Evolutionary conservation across 108 stramenopile genomes (phyloP), one percentile per base, ranked within the genome.

Genomic region (Cyclotella cryptica): DNA sequence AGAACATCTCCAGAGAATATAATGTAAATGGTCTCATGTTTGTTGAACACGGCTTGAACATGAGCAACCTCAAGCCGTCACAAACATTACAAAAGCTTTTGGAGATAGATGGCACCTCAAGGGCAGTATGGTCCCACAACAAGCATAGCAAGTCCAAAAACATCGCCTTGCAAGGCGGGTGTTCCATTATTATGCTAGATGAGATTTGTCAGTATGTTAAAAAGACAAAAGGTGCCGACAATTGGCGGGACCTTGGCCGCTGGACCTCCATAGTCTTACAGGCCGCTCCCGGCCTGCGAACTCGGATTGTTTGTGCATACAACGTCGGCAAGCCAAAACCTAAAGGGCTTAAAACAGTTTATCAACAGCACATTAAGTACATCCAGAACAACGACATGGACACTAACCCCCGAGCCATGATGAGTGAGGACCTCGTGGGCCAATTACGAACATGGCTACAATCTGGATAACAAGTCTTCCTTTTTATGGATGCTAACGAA

Each of bases 401-500:
- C 4, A 45, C 30, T 6, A 73, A 61, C 21, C 72, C 72, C 13
- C 21, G 21, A n/a, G 39, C 13, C 15, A 26, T 73, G 21, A 55
- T 73, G 18, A 17, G 72, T 3, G 45, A 62, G 0, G 47, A 61
- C 17, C 6, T 73, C 0, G 7, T 60, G 8, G 43, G 7, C 0
- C 72, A 49, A n/a, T 41, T 73, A 0, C 21, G 22, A 7, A 15
- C 12, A 13, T 73, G 30, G 59, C 5, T 24, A 22, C 6, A 43
- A 3, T 0, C 19, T 29, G 72, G 72, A 1, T 42, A 60, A 3
- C 0, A 44, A 15, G 29, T 73, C 10, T 14, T 73, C 0, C 17
- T 73, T 18, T 46, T 47, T 21, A 73, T 73, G 72, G 72, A 73
- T 61, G 59, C 59, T 7, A 73, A 73, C 62, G 72, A 73, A 11